Evolutionary conservation across 495 filamentous ascomycete species (phyloP).

Genomic region (Cenococcum geophilum): DNA sequence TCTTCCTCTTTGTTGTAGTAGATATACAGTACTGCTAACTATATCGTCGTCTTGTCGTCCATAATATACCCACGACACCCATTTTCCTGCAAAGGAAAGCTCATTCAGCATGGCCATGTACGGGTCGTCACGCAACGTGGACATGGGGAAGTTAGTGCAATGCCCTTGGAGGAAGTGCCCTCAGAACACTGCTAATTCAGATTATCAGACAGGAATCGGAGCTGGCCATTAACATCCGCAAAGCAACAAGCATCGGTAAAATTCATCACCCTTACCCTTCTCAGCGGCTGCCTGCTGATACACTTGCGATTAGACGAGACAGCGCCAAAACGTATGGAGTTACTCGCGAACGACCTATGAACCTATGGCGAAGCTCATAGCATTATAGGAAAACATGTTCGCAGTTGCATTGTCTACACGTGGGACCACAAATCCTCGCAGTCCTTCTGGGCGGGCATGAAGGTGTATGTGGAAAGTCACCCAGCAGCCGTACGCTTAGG

Average conservation of each 20-base stretch:
- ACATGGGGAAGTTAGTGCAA: constrained; percentile 48
- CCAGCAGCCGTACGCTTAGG: neutral
- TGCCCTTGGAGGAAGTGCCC: neutral
- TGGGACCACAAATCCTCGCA: constrained; percentile 98
- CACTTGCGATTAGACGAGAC: constrained; percentile 62
- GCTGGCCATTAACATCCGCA: constrained; percentile 89
- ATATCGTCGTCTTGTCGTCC: constrained; percentile 3
- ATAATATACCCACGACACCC: constrained; percentile 2
- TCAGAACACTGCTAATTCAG: constrained; percentile 27
- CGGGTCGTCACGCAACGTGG: constrained; percentile 49
- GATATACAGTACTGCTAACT: neutral
- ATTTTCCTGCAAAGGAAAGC: constrained; percentile 15
- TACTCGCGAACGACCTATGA: neutral
- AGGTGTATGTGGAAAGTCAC: constrained; percentile 62
- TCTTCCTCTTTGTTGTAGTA: constrained; percentile 2
- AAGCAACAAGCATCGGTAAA: constrained; percentile 82
- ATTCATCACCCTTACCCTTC: constrained; percentile 8
- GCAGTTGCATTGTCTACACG: constrained; percentile 95
- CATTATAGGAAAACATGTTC: constrained; percentile 79
- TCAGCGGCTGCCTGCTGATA: constrained; percentile 20
- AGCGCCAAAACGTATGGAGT: constrained; percentile 74
- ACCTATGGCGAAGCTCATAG: constrained; percentile 23
- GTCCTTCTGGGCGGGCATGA: constrained; percentile 97
- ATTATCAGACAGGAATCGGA: constrained; percentile 76
- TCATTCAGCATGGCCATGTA: constrained; percentile 37